A percentile compares a stretch with the other conserved stretches of the same genome.
phyloP scores from a whole-genome alignment of 352 stramenopile species.

The Globisporangium spinosum region DNA sequence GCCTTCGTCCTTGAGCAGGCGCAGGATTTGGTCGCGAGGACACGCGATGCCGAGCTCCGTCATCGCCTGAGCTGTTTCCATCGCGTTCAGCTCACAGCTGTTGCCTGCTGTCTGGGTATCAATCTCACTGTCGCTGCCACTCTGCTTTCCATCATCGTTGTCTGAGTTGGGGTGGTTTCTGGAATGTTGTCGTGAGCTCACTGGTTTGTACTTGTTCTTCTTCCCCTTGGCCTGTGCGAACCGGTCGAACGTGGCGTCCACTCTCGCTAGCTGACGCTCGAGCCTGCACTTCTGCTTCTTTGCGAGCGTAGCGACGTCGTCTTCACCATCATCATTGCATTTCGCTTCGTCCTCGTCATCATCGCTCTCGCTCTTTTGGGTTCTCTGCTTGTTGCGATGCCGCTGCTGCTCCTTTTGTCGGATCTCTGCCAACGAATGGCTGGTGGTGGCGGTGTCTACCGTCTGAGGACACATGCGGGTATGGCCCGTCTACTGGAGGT shows the following conservation, averaged over 20 bases:
- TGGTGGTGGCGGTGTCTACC: background rate
- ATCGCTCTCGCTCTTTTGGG: slow-evolving; percentile 12
- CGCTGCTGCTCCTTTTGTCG: slow-evolving; percentile 10
- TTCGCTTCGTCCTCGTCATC: slow-evolving; percentile 9
- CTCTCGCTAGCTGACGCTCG: slow-evolving; percentile 14
- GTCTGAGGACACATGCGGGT: slow-evolving; percentile 55
- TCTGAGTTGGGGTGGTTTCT: slow-evolving; percentile 6
- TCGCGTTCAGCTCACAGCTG: slow-evolving; percentile 26
- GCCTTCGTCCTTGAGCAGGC: slow-evolving; percentile 47
- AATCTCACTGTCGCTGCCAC: slow-evolving; percentile 25
- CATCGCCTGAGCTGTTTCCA: slow-evolving; percentile 66
- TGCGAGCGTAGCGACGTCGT: background rate
- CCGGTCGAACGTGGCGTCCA: slow-evolving; percentile 19
- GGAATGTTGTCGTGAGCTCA: background rate
- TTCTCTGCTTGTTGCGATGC: background rate
- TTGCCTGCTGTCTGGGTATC: background rate
- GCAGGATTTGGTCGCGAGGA: slow-evolving; percentile 56
- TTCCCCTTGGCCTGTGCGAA: slow-evolving; percentile 16
- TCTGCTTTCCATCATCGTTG: slow-evolving; percentile 29
- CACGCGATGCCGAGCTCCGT: slow-evolving; percentile 61
- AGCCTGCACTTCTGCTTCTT: slow-evolving; percentile 15
- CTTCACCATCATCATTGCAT: background rate
- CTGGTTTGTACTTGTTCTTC: slow-evolving; percentile 3
- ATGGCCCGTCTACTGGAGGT: slow-evolving; percentile 67
- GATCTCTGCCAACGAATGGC: slow-evolving; percentile 3